Base-by-base conservation (phyloP, 2,329 filamentous ascomycete genomes). In the Plenodomus biglobosus region DNA sequence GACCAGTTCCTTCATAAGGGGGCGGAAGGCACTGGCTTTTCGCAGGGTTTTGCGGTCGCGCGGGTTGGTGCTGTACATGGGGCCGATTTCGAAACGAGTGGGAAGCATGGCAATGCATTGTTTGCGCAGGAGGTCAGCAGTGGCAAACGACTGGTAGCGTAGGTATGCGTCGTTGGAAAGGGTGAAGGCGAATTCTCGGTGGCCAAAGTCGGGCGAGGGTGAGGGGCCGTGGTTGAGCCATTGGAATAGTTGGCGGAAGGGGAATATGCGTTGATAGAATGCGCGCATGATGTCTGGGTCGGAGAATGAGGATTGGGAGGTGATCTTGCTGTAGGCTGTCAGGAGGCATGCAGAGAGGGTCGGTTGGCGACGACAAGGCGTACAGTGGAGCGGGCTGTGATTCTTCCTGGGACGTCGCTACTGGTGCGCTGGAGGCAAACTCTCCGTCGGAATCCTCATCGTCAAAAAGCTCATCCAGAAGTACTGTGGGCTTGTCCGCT, bases 131-230 rank as follows among this genome's bases (percentile, higher is more conserved):
- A 85, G 73, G 61, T 90, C 86, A 48, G 83, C 80, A 5, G 84
- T 85, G 11, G 81, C 75, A 60, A 87, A 90, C 21, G 85, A 91
- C 70, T 96, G 90, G 70, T 97, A 99, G 68, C 94, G 87, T 22
- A 96, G 80, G 72, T 96, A 96, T 35, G 88, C 88, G 60, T 96
- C 92, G 66, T 92, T 95, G 50, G 87, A 86, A n/a, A 97, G 80
- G 1, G 92, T 96, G 68, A 97, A 92, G 16, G 94, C 92, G 70
- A 99, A 97, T 73, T 99, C 94, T 67, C 94, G 87, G 70, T 97
- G 89, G 21, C 80, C 85, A 75, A 97, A 97, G 73, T 97, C 92
- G 57, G 85, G 86, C 3, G 87, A 87, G 0, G 94, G 92, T 6
- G 85, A 85, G 6, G 90, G 87, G 44, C 89, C 90, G 73, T 97